Base-by-base conservation (phyloP, 768 basidiomycete species). In the Serendipita indica region DNA sequence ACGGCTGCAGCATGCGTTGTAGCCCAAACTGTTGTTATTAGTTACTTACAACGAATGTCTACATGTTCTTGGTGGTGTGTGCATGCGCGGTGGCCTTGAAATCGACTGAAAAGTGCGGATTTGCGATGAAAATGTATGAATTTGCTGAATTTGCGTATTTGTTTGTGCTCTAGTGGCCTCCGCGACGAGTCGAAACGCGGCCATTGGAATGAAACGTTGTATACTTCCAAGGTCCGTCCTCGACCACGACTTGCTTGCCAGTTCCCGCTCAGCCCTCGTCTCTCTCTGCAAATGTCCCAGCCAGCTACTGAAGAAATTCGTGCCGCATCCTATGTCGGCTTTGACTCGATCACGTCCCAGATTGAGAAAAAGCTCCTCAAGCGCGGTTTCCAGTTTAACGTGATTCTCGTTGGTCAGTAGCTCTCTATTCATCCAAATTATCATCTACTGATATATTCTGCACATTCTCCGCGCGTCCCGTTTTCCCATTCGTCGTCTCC, bases 361-460 rank as follows among this genome's bases (percentile, higher is more conserved):
- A 97, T 97, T 65, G 94, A 99, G 78, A 88, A 93, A 79, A 97
- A 97, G 80, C 85, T 97, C 63, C 80, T 98, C 75, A 97, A 97
- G 75, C 83, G 94, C 63, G 94, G 94, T 61, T 98, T 98, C 79
- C 90, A 97, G 77, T 98, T 98, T 81, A 98, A 97, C 68, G 87
- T 96, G 61, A 97, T 98, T 68, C 86, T 90, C 62, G 94, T 86
- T 65, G 94, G 93, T 93, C 64, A 39, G 72, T 66, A 27, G 30
- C 33, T 3, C 25, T 25, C 0, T 25, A 37, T 18, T 33, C 20
- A 28, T 14, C 39, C 37, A 13, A 43, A 7, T n/a, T 43, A 43
- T n/a, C n/a, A 7, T n/a, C 7, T 43, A 43, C 27, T 7, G 27
- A 18, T 13, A 22, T 32, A 32, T 41, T 16, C 18, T 18, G 14